Conservation (phyloP, 1,284 basidiomycete species). For the Pascua sp. region DNA sequence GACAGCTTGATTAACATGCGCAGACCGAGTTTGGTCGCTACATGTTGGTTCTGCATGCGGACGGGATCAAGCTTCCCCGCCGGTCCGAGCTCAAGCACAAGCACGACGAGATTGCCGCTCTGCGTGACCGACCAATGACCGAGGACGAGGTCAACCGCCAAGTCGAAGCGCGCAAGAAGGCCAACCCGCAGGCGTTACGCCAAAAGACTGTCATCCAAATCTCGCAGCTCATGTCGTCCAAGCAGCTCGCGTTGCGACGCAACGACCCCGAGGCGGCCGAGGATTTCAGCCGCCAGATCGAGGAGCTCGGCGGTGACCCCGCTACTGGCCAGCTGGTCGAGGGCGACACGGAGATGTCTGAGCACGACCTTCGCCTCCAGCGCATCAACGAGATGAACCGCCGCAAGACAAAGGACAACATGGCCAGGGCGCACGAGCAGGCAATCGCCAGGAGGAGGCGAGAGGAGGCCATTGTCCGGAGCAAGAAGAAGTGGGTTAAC, state of each 20-base stretch:
- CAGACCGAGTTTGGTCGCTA: conserved; percentile 74
- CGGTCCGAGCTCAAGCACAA: conserved; percentile 65
- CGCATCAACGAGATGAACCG: conserved; percentile 85
- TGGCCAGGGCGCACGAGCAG: conserved; percentile 69
- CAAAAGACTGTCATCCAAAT: conserved; percentile 58
- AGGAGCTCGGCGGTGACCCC: conserved; percentile 53
- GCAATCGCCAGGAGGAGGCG: conserved; percentile 64
- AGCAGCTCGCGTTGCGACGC: conserved; percentile 66
- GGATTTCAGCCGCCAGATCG: conserved; percentile 61
- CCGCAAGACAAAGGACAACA: conserved; percentile 69
- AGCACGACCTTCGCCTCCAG: conserved; percentile 60
- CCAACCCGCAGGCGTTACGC: conserved; percentile 48
- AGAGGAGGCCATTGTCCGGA: conserved; percentile 39
- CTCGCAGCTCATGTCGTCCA: conserved; percentile 54
- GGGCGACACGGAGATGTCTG: conserved; percentile 43
- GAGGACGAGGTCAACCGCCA: conserved; percentile 70
- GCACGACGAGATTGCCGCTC: conserved; percentile 58
- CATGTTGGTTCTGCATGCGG: conserved; percentile 53
- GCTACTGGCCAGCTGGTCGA: conserved; percentile 29
- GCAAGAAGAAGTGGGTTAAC: conserved; percentile 9
- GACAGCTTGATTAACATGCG: neutral
- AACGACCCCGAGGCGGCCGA: conserved; percentile 62
- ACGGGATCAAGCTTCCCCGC: conserved; percentile 64
- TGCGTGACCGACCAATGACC: conserved; percentile 63
- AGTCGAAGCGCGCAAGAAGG: conserved; percentile 52